Base-by-base conservation (phyloP, 179 eudicot species). In the Camellia oleifera region DNA sequence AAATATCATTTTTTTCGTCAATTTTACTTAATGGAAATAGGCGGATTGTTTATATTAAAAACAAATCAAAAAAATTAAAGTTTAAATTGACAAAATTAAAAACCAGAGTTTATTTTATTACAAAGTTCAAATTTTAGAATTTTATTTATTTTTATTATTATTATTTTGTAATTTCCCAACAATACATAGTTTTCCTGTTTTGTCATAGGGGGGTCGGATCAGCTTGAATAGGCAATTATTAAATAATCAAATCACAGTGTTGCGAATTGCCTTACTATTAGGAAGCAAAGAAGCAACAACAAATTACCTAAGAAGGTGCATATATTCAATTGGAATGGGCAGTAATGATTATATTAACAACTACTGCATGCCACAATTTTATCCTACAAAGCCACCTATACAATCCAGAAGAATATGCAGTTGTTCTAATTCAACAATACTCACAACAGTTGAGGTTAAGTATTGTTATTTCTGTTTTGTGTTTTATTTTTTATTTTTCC, bases 341-440 rank as follows among this genome's bases (percentile, higher is more conserved):
- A 87, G 80, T 73, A 90, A 90, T 46, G 91, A 88, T 76, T 88
- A 90, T 83, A 69, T 88, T n/a, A 90, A 85, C 82, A 90, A 90
- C 72, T 90, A 88, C 69, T 86, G 75, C 23, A 11, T 81, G 63
- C 83, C 88, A 3, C 20, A 73, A 5, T 6, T 58, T 44, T 88
- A 87, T 72, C 50, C 26, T 8, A 79, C 91, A 0, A 84, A 85
- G 88, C 53, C 5, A 1, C 0, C 11, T 48, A 2, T 89, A 83
- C 58, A 84, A 87, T 11, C 84, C 85, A n/a, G 74, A 80, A 0
- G 78, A 86, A 65, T 91, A 77, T 75, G 87, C 94, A 61, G 44
- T 68, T 0, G 54, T 32, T 20, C 86, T 90, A 9, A 72, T 84
- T 48, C 44, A 75, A 20, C 83, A 83, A 60, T 88, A 84, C 23